Conservation (phyloP, 2,329 filamentous ascomycete species). For the Stagonosporopsis cucurbitacearum region DNA sequence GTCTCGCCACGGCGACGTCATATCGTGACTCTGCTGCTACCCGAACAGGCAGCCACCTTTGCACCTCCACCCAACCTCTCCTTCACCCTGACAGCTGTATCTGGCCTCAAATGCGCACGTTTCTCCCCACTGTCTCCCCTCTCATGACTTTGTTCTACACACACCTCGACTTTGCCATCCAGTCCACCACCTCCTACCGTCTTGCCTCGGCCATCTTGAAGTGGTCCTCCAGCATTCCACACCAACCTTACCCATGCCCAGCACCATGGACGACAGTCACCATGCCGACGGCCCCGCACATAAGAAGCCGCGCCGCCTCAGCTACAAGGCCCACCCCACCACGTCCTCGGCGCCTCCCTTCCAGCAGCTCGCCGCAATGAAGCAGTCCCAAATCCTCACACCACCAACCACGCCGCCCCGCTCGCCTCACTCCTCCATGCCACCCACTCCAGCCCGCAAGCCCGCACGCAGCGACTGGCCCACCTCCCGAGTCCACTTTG, state of each 20-base stretch:
- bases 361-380: neutral
- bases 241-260: neutral
- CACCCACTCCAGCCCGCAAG: neutral
- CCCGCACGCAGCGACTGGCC: neutral
- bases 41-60: constrained; percentile 36
- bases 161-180: constrained; percentile 6
- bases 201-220: constrained; percentile 13
- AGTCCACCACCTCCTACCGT: constrained; percentile 24
- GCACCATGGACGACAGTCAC: constrained; percentile 12
- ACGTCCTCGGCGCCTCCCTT: neutral
- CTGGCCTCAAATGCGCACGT: neutral
- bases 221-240: constrained; percentile 8
- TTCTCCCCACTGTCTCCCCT: neutral
- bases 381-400: constrained; percentile 9
- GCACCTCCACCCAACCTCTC: neutral
- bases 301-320: constrained; percentile 4
- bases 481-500: constrained; percentile 9
- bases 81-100: constrained; percentile 1
- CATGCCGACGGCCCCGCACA: neutral
- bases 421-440: neutral
- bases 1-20: constrained; percentile 34
- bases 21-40: constrained; percentile 36
- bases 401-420: constrained; percentile 7
- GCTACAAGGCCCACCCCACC: neutral
- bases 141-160: constrained; percentile 6